These are phyloP conservation scores for Lasiosphaeria miniovina DNA, from an alignment of 495 filamentous ascomycete genomes.

Conservation along the genomic window DNA sequence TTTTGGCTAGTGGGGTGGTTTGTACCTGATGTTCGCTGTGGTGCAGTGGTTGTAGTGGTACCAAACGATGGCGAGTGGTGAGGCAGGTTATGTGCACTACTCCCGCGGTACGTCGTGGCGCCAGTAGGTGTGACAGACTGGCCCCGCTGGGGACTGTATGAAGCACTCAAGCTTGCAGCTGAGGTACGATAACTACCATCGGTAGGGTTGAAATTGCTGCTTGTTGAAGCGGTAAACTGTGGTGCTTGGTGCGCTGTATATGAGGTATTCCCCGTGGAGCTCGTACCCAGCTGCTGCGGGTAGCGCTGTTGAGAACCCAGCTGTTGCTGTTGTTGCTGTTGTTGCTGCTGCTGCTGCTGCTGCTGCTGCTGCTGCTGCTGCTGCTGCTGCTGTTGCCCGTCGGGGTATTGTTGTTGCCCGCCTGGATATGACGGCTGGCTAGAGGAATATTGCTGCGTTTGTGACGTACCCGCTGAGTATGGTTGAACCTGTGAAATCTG, in stretches of 20 bases:
- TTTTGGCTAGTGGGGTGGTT: conserved; percentile 23
- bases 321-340: conserved; percentile 29
- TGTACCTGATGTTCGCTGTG: conserved; percentile 24
- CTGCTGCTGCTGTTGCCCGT: conserved; percentile 36
- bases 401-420: conserved; percentile 31
- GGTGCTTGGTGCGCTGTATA: conserved; percentile 43
- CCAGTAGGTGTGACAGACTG: conserved; percentile 38
- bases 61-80: conserved; percentile 39
- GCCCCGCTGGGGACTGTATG: conserved; percentile 37
- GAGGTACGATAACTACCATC: conserved; percentile 40
- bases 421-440: conserved; percentile 23
- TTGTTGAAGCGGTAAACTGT: conserved; percentile 41
- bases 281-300: conserved; percentile 39
- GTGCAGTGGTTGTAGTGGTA: conserved; percentile 12
- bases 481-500: conserved; percentile 18
- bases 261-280: conserved; percentile 32
- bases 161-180: conserved; percentile 23
- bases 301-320: conserved; percentile 37
- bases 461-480: conserved; percentile 20
- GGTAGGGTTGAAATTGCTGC: conserved; percentile 33
- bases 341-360: conserved; percentile 21
- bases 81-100: conserved; percentile 31
- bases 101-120: conserved; percentile 32
- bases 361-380: conserved; percentile 30
- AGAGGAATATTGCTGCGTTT: conserved; percentile 21